These are phyloP conservation scores for Fusarium tricinctum DNA, from an alignment of 2,329 filamentous ascomycete genomes.

Conservation along the genomic window DNA sequence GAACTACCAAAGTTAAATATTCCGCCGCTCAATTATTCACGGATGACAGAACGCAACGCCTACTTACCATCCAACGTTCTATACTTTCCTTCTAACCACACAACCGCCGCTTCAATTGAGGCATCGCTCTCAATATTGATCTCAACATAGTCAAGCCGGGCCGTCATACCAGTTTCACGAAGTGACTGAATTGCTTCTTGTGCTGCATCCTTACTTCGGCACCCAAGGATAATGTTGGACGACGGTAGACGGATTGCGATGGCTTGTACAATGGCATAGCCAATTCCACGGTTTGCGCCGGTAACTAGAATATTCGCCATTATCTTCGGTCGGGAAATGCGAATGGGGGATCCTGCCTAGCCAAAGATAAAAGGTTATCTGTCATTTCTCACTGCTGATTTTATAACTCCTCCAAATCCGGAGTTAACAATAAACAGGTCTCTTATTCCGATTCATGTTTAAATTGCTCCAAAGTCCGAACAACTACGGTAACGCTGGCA, in stretches of 20 bases:
- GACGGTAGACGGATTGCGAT: constrained; percentile 2
- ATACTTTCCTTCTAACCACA: neutral
- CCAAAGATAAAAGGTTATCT: too few relatives aligned
- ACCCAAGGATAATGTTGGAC: constrained; percentile 16
- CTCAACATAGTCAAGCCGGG: neutral
- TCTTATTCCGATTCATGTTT: neutral
- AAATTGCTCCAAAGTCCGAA: neutral
- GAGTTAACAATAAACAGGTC: neutral
- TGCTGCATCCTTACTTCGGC: neutral
- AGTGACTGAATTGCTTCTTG: neutral
- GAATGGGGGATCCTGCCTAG: too few relatives aligned
- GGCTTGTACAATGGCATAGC: constrained; percentile 22
- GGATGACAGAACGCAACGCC: fast-evolving
- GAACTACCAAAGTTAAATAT: neutral
- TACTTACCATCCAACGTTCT: constrained; percentile 1
- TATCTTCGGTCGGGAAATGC: too few relatives aligned
- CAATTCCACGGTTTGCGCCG: constrained; percentile 26
- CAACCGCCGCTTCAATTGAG: constrained; percentile 5
- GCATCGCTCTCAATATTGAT: constrained; percentile 12
- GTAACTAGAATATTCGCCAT: constrained; percentile 12
- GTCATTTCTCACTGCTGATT: neutral
- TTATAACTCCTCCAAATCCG: neutral
- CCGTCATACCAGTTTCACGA: fast-evolving
- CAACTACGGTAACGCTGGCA: neutral
- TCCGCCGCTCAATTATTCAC: fast-evolving